Conservation (phyloP, 2,329 filamentous ascomycete genomes). For the Cladosporium sp. region DNA sequence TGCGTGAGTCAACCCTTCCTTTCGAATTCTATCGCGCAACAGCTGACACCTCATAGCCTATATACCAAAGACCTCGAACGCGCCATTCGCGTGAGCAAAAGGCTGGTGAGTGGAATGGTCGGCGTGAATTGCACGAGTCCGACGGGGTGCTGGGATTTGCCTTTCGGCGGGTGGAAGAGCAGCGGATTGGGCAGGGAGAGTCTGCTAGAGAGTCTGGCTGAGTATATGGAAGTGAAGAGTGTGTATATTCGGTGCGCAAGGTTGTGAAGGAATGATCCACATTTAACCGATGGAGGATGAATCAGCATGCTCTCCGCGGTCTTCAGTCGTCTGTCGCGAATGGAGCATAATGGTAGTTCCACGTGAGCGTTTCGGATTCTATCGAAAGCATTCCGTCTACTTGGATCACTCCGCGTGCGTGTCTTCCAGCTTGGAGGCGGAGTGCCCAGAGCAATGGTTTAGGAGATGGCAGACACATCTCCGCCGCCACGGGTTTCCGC, state of each 20-base stretch:
- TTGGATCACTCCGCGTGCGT: too few species aligned
- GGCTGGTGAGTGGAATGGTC: neutral
- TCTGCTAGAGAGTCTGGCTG: conserved; percentile 52
- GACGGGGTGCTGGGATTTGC: conserved; percentile 46
- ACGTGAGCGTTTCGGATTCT: too few species aligned
- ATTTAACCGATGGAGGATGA: neutral
- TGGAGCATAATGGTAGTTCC: too few species aligned
- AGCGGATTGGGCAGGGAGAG: conserved; percentile 53
- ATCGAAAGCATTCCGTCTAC: too few species aligned
- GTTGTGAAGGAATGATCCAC: neutral
- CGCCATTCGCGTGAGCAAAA: neutral
- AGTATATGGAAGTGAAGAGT: conserved; percentile 45
- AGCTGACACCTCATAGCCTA: neutral
- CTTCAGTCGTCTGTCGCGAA: neutral
- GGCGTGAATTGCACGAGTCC: neutral
- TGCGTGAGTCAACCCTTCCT: neutral
- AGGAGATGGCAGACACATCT: too few species aligned
- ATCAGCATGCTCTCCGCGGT: neutral
- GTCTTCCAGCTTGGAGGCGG: too few species aligned
- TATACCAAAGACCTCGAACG: neutral
- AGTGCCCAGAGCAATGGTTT: too few species aligned
- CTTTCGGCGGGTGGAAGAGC: conserved; percentile 56
- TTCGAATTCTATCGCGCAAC: too few species aligned
- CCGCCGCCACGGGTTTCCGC: too few species aligned
- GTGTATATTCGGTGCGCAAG: conserved; percentile 29